phyloP scores from a whole-genome alignment of 352 stramenopile genomes.

The Phytophthora pinifolia region DNA sequence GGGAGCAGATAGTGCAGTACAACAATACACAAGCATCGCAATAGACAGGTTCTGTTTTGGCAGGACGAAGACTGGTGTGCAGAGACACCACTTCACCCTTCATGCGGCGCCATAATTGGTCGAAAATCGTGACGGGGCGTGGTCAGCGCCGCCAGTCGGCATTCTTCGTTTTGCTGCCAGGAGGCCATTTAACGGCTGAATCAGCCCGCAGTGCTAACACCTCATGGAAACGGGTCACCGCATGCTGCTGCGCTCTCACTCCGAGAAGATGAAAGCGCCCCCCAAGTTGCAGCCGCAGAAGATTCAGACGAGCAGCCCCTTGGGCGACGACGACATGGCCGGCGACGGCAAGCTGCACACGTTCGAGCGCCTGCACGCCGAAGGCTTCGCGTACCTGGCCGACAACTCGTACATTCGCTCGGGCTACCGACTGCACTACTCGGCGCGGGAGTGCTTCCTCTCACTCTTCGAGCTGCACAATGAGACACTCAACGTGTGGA shows the following conservation, averaged over 20 bases:
- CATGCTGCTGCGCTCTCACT: constrained; percentile 42
- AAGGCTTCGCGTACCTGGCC: constrained; percentile 79
- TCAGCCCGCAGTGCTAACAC: constrained; percentile 3
- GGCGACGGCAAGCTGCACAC: constrained; percentile 47
- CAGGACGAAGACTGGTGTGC: no score
- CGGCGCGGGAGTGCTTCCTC: constrained; percentile 66
- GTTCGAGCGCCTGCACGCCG: constrained; percentile 75
- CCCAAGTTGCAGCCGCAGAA: constrained; percentile 7
- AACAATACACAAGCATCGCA: no score
- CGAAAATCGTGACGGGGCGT: no score
- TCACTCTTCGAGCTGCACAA: constrained; percentile 90
- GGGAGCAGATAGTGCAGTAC: no score
- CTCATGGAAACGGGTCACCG: constrained; percentile 40
- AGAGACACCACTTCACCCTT: no score
- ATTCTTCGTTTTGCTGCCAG: no score
- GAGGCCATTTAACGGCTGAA: no score
- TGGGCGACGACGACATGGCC: constrained; percentile 1
- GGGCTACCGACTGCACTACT: constrained; percentile 86
- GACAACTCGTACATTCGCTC: constrained; percentile 89
- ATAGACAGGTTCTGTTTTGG: no score
- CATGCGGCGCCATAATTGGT: no score
- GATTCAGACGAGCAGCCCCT: neutral
- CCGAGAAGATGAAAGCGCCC: constrained; percentile 14
- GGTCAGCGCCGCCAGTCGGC: no score
- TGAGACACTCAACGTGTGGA: constrained; percentile 90